phyloP scores from a whole-genome alignment of 148 eudicot species.

The Rhododendron kiyosumense region DNA sequence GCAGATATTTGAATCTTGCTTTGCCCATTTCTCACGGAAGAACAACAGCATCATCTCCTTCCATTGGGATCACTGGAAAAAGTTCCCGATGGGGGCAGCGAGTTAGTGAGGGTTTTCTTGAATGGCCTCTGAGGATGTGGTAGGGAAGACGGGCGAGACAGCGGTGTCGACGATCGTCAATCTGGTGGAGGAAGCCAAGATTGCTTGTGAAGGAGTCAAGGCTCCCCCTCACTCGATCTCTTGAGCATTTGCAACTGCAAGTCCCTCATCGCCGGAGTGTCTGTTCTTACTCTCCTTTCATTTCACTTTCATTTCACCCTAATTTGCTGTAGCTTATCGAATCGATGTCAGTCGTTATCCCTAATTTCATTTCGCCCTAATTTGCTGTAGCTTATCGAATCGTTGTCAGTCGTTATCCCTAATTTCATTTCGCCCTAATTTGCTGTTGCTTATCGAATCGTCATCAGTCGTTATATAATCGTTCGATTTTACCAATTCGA shows the following conservation, averaged over 20 bases:
- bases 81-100: slow-evolving; percentile 1
- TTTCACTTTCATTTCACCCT: background rate
- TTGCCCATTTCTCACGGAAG: background rate
- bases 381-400: background rate
- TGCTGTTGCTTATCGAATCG: background rate
- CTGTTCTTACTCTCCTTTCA: slow-evolving; percentile 14
- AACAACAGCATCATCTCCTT: background rate
- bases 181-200: slow-evolving; percentile 77
- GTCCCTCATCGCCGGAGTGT: slow-evolving; percentile 89
- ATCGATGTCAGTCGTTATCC: background rate
- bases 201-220: slow-evolving; percentile 61
- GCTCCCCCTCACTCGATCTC: slow-evolving; percentile 44
- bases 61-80: slow-evolving; percentile 4
- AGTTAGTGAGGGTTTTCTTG: background rate
- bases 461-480: background rate
- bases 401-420: background rate
- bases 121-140: slow-evolving; percentile 87
- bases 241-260: slow-evolving; percentile 38
- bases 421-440: background rate
- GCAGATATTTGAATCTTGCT: background rate
- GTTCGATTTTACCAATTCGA: background rate
- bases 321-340: background rate
- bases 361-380: background rate
- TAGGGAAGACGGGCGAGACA: slow-evolving; percentile 44
- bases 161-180: slow-evolving; percentile 68